Evolutionary conservation across 106 monocot genomes (phyloP), one percentile per base, ranked within the genome.

Genomic region (Allium fistulosum): DNA sequence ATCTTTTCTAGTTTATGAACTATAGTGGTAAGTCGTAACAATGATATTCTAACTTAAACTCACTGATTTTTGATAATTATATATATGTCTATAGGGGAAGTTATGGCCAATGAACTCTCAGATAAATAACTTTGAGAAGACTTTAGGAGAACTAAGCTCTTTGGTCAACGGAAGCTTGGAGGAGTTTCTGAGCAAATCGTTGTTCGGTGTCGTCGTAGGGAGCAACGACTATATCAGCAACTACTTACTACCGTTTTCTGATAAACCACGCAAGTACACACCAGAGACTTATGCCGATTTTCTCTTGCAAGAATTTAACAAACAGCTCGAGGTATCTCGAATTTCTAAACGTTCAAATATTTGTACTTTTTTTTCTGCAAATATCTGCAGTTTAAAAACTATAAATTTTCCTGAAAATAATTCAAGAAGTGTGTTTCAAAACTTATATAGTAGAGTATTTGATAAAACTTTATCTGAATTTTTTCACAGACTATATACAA

Each of bases 201-300:
- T 88, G 26, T 79, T 88, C 71, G 60, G 79, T 1, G 55, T 81
- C 9, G 27, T 58, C 57, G 57, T 59, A 2, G 88, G 88, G 7
- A 76, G 63, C 75, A 88, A 88, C 62, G 88, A 88, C 68, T 88
- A 82, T 49, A 70, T 88, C 51, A 81, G 80, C 74, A 88, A 88
- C 65, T 88, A 82, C 62, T 57, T 88, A 70, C 69, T 82, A 16
- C 81, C 84, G 11, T 58, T 79, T 14, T 77, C 84, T 0, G 18
- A 51, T 10, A 79, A 60, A 26, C 67, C 68, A 51, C 70, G 10
- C 2, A 26, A 37, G 48, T 84, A 84, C 61, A 73, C 69, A 10
- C 68, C 81, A 2, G 71, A 71, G 8, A 70, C 73, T 58, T 88
- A 58, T 62, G 10, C 58, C 27, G 9, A 62, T 46, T n/a, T 82